phyloP scores from a whole-genome alignment of 1,284 basidiomycete species.

The Wolfiporia cocos region DNA sequence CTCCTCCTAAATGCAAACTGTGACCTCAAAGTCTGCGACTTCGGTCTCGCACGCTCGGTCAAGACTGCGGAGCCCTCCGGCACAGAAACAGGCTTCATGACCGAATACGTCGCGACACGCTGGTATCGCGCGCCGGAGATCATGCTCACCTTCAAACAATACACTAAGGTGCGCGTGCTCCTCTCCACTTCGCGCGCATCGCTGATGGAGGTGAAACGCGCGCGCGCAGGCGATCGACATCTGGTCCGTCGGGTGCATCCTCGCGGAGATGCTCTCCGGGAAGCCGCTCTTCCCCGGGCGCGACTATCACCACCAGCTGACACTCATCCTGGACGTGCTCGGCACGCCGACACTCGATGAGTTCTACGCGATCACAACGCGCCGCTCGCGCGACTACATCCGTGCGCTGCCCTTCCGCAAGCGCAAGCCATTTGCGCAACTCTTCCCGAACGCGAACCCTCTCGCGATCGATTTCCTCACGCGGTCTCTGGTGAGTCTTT shows the following conservation, averaged over 20 bases:
- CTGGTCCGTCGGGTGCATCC: conserved; percentile 96
- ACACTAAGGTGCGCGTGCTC: conserved; percentile 65
- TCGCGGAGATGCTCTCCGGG: conserved; percentile 94
- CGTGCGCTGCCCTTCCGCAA: conserved; percentile 86
- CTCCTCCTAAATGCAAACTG: conserved; percentile 91
- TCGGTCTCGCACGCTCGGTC: conserved; percentile 84
- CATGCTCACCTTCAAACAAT: conserved; percentile 96
- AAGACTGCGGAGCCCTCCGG: conserved; percentile 82
- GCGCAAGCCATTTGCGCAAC: conserved; percentile 65
- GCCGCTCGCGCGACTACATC: conserved; percentile 86
- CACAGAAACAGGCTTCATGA: conserved; percentile 89
- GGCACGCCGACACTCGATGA: conserved; percentile 92
- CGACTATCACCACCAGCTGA: conserved; percentile 94
- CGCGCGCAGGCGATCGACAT: conserved; percentile 74
- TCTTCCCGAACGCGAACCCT: conserved; percentile 86
- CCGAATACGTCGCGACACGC: conserved; percentile 90
- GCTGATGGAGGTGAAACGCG: conserved; percentile 6
- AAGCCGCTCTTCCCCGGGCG: conserved; percentile 94
- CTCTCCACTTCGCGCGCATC: conserved; percentile 9
- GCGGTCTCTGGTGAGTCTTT: conserved; percentile 71
- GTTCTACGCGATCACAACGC: conserved; percentile 85
- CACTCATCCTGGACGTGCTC: conserved; percentile 85
- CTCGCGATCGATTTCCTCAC: conserved; percentile 88
- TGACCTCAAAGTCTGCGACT: conserved; percentile 72
- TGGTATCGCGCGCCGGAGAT: conserved; percentile 96